Base-by-base conservation (phyloP, 495 filamentous ascomycete genomes). In the Neurospora sp. region DNA sequence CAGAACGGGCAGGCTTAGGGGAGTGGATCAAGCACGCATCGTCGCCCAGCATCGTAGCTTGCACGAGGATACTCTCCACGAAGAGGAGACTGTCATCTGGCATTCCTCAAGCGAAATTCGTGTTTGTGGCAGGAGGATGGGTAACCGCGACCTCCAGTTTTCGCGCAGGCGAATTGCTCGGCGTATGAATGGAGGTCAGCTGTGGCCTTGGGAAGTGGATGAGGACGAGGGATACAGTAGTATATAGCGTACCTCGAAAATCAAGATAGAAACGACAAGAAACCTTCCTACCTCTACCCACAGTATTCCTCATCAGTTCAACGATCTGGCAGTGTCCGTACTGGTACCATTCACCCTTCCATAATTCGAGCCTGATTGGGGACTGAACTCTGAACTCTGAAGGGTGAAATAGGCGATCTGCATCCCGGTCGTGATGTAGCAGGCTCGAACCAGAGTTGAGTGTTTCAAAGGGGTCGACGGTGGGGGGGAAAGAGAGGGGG, bases 281-380 rank as follows among this genome's bases (percentile, higher is more conserved):
- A 12, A 22, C 10, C 20, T 11, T 22, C 9, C 9, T 20, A 11
- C 9, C 44, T 48, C n/a, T 48, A 53, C 4, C 11, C 10, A 53
- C n/a, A 53, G 1, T 12, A 53, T 53, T 12, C 20, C 46, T 22
- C 1, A 12, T 12, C 9, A 22, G 46, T 48, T 12, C 9, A 48
- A 22, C 3, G n/a, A 1, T 48, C 4, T 5, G 46, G n/a, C 1
- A 1, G 1, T 20, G 9, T 48, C 1, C 44, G 9, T 20, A 11
- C 16, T 1, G 1, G n/a, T 10, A 1, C 8, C 0, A 5, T 20
- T 0, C 9, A 12, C n/a, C 0, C 44, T 48, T 5, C n/a, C 46
- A 22, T 12, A 6, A 12, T 6, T 12, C 10, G 46, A 53, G 6
- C n/a, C n/a, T 53, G 4, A n/a, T 10, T 10, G 18, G 0, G 0